Percentiles rank a stretch among this genome's conserved stretches.
Evolutionary conservation across 495 filamentous ascomycete genomes (phyloP).

Genomic region (Chaetomium tenue): DNA sequence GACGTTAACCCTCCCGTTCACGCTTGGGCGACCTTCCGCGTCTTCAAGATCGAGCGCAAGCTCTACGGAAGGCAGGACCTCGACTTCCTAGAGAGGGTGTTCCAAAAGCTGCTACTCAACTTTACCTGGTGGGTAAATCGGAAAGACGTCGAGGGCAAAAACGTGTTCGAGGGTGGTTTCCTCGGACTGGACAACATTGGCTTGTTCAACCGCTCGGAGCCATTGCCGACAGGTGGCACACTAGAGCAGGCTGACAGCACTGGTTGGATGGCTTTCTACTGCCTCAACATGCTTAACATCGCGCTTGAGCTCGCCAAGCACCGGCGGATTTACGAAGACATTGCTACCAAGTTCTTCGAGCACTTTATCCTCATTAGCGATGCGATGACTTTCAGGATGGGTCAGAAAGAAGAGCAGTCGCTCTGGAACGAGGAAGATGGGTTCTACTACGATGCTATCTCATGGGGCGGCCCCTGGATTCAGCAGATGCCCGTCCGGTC

Average conservation of each 20-base stretch:
- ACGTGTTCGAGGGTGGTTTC: constrained; percentile 96
- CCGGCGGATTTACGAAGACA: constrained; percentile 94
- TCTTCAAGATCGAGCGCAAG: constrained; percentile 97
- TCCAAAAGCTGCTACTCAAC: constrained; percentile 92
- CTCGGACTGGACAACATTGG: constrained; percentile 97
- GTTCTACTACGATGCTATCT: constrained; percentile 98
- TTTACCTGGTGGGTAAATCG: constrained; percentile 99
- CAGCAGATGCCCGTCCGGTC: constrained; percentile 90
- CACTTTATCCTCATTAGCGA: constrained; percentile 97
- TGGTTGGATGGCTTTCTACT: constrained; percentile 99
- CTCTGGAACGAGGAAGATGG: constrained; percentile 94
- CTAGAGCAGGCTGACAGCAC: constrained; percentile 96
- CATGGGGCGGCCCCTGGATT: constrained; percentile 87
- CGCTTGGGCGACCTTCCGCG: constrained; percentile 91
- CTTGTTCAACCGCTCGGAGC: constrained; percentile 96
- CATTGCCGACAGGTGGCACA: constrained; percentile 86
- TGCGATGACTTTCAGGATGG: constrained; percentile 88
- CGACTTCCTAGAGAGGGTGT: constrained; percentile 93
- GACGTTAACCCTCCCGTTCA: constrained; percentile 97
- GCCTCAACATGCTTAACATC: constrained; percentile 92
- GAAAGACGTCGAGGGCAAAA: constrained; percentile 90
- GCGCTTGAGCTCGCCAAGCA: constrained; percentile 92
- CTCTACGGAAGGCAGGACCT: constrained; percentile 92
- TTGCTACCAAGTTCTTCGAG: constrained; percentile 98
- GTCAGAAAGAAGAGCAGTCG: constrained; percentile 71